Evolutionary conservation across 2,329 filamentous ascomycete genomes (phyloP).

Genomic region (Metarhizium sp.): DNA sequence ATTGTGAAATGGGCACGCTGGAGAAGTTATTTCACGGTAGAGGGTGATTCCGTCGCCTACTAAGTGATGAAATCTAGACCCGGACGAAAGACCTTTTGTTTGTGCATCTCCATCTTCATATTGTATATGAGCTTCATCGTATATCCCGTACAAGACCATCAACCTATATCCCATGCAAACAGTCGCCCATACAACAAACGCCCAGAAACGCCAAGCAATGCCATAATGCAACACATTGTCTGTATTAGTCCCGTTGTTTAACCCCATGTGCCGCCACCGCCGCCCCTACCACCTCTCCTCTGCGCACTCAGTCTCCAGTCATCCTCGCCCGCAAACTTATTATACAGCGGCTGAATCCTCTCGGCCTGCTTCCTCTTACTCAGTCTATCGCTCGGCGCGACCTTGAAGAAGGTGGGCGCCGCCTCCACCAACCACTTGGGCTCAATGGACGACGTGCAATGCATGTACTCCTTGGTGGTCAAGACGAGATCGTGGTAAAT

Average conservation of each 20-base stretch:
- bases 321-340: conserved; percentile 84
- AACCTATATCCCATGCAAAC: too few relatives aligned
- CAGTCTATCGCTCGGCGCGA: conserved; percentile 75
- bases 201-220: not conserved
- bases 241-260: conserved; percentile 23
- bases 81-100: too few relatives aligned
- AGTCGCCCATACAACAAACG: not conserved
- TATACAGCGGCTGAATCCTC: conserved; percentile 89
- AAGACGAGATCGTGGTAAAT: conserved; percentile 87
- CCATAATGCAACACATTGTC: not conserved
- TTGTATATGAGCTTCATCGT: too few relatives aligned
- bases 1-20: too few relatives aligned
- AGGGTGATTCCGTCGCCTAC: too few relatives aligned
- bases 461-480: conserved; percentile 98
- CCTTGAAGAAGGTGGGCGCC: conserved; percentile 98
- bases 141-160: too few relatives aligned
- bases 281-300: conserved; percentile 72
- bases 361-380: conserved; percentile 91
- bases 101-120: too few relatives aligned
- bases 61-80: too few relatives aligned
- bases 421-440: conserved; percentile 91
- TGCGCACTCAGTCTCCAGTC: conserved; percentile 93
- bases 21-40: too few relatives aligned
- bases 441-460: conserved; percentile 84
- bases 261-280: conserved; percentile 90